phyloP scores from a whole-genome alignment of 2,329 filamentous ascomycete genomes.

The Trichoderma afroharzianum region DNA sequence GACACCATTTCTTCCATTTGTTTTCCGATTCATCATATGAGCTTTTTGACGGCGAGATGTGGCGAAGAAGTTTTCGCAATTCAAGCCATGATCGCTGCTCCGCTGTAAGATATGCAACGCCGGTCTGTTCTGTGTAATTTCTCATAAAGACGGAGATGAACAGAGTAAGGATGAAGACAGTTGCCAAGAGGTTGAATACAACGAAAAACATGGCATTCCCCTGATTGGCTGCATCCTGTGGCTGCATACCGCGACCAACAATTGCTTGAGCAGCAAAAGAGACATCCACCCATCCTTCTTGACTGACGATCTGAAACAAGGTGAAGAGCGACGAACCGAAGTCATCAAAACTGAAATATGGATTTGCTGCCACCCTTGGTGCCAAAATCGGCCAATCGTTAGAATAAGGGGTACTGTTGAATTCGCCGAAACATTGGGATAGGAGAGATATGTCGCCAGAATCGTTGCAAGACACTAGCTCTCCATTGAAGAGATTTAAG shows the following conservation, averaged over 20 bases:
- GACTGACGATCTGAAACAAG: constrained; percentile 96
- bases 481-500: constrained; percentile 84
- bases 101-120: constrained; percentile 90
- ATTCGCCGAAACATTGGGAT: constrained; percentile 81
- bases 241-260: constrained; percentile 71
- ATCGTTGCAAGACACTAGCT: constrained; percentile 73
- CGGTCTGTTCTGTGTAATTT: constrained; percentile 98
- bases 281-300: constrained; percentile 97
- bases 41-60: constrained; percentile 91
- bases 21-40: constrained; percentile 74
- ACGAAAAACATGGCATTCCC: constrained; percentile 94
- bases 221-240: constrained; percentile 62
- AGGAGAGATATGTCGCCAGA: constrained; percentile 54
- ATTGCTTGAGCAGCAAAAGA: constrained; percentile 81
- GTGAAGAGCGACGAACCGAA: constrained; percentile 94
- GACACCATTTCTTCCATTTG: constrained; percentile 89
- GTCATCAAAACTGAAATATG: constrained; percentile 88
- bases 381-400: constrained; percentile 74
- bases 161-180: constrained; percentile 92
- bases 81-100: constrained; percentile 98
- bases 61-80: constrained; percentile 81
- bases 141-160: constrained; percentile 99
- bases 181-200: constrained; percentile 91
- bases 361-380: constrained; percentile 75
- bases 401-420: constrained; percentile 67